Evolutionary conservation across 176 grass and related monocot species (phyloP).

Genomic region (Hordeum marinum): DNA sequence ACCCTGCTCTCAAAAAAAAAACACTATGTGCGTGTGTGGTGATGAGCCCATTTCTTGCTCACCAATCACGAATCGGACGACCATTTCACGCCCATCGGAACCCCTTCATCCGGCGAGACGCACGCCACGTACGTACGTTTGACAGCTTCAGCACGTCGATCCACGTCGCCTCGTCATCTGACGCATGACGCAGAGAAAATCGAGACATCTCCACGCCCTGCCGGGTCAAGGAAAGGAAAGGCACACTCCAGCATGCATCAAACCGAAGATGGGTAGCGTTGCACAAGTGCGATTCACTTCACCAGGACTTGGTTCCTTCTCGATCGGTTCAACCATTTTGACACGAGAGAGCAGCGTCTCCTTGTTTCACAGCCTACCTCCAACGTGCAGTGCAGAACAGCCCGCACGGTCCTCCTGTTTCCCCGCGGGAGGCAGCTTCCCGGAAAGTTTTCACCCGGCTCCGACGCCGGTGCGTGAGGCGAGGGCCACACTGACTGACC

Average conservation of each 20-base stretch:
- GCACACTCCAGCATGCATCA: background rate
- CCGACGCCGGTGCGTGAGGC: background rate
- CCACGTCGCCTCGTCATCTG: background rate
- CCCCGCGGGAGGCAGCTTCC: slow-evolving; percentile 20
- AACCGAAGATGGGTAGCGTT: background rate
- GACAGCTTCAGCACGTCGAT: background rate
- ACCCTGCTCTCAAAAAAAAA: background rate
- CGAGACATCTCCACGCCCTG: background rate
- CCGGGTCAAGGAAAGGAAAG: slow-evolving; percentile 40
- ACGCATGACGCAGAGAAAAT: background rate
- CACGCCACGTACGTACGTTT: background rate
- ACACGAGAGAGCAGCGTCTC: background rate
- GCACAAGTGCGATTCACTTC: background rate
- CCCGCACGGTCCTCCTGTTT: background rate
- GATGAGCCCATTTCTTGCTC: background rate
- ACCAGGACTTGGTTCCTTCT: background rate
- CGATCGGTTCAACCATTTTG: slow-evolving; percentile 20
- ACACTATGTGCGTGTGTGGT: background rate
- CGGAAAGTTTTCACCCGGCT: slow-evolving; percentile 7
- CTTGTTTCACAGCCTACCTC: background rate
- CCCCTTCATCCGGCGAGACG: background rate
- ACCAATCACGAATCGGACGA: background rate
- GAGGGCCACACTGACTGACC: background rate
- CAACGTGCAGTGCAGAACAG: background rate
- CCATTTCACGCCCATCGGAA: background rate